phyloP scores from a whole-genome alignment of 371 early-diverging fungal species.

The Phascolomyces articulosus region DNA sequence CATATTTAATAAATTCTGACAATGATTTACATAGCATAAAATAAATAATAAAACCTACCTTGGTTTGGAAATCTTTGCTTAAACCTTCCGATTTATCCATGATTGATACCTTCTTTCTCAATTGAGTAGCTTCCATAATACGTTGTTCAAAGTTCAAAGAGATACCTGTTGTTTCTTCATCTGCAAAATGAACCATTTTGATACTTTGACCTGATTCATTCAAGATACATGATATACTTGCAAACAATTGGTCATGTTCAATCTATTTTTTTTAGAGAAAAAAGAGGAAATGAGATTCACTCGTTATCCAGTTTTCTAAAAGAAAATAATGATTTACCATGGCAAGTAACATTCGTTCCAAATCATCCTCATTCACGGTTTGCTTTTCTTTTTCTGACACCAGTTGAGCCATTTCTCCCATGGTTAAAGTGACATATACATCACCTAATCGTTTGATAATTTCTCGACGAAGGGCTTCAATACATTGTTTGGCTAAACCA shows the following conservation, averaged over 20 bases:
- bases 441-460: conserved; percentile 74
- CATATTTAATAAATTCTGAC: too few relatives aligned
- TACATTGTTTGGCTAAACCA: conserved; percentile 76
- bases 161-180: conserved; percentile 45
- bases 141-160: conserved; percentile 46
- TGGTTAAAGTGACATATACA: conserved; percentile 76
- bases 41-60: conserved; percentile 28
- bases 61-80: conserved; percentile 55
- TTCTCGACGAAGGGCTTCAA: conserved; percentile 55
- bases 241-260: conserved; percentile 60
- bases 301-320: too few relatives aligned
- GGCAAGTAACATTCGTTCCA: conserved; percentile 49
- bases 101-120: conserved; percentile 39
- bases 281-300: too few relatives aligned
- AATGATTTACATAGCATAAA: background rate
- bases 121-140: conserved; percentile 44
- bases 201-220: conserved; percentile 18
- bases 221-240: conserved; percentile 55
- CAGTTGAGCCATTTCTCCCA: conserved; percentile 68
- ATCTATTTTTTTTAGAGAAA: too few relatives aligned
- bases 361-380: conserved; percentile 17
- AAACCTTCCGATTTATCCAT: conserved; percentile 54
- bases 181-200: conserved; percentile 77
- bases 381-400: conserved; percentile 37
- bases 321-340: conserved; percentile 51